Evolutionary conservation across 129 eudicot species (phyloP).

Genomic region (Flaveria robusta): DNA sequence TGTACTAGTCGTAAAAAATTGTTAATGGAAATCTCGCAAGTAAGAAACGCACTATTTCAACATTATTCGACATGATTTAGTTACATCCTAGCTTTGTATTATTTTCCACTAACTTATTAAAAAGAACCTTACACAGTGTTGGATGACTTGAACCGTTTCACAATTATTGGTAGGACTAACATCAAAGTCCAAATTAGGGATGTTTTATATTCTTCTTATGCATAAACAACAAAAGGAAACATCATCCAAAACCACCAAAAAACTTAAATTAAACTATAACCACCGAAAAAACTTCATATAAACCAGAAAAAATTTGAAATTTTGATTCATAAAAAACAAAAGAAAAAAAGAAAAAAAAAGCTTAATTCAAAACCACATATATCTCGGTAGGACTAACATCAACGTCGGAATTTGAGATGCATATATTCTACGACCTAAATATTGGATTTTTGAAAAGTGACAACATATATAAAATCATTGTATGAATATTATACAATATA

Average conservation of each 20-base stretch:
- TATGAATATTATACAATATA: too few relatives aligned
- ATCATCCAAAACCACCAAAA: neutral
- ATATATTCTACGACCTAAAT: neutral
- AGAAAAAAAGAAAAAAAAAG: neutral
- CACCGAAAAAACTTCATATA: neutral
- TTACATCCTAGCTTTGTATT: too few relatives aligned
- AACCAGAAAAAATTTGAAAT: neutral
- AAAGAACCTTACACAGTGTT: neutral
- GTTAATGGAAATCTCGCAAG: too few relatives aligned
- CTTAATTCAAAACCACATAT: neutral
- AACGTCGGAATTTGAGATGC: slow-evolving; percentile 9
- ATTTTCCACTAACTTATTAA: too few relatives aligned
- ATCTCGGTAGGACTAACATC: slow-evolving; percentile 23
- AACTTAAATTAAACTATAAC: neutral
- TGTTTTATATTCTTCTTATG: neutral
- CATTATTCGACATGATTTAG: too few relatives aligned
- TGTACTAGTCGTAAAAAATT: too few relatives aligned
- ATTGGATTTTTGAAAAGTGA: neutral
- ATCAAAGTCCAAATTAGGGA: slow-evolving; percentile 20
- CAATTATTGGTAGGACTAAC: slow-evolving; percentile 17
- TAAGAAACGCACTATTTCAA: too few relatives aligned
- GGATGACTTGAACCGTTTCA: neutral
- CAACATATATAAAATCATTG: neutral
- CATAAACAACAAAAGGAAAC: neutral
- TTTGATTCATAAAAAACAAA: neutral